Conservation (phyloP, 2,329 filamentous ascomycete species). For the Nakataea oryzae region DNA sequence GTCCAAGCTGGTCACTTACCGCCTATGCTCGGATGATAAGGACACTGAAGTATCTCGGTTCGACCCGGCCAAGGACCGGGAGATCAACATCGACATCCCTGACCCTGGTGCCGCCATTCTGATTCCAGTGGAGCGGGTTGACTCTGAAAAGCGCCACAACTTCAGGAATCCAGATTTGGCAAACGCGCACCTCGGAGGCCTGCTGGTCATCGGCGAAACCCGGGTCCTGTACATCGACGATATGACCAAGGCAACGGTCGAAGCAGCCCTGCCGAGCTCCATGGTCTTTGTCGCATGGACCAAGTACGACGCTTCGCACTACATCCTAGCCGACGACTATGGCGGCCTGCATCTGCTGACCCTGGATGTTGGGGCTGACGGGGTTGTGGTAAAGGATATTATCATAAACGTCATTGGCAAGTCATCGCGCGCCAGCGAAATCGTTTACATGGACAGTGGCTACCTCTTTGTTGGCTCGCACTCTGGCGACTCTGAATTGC, state of each 20-base stretch:
- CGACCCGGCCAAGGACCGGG: constrained; percentile 42
- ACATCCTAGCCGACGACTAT: constrained; percentile 87
- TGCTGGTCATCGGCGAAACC: constrained; percentile 70
- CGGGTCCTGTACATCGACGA: constrained; percentile 79
- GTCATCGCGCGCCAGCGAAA: constrained; percentile 64
- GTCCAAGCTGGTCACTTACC: constrained; percentile 47
- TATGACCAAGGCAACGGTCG: constrained; percentile 55
- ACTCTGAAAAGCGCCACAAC: constrained; percentile 50
- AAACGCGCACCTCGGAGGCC: constrained; percentile 53
- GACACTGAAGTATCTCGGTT: constrained; percentile 43
- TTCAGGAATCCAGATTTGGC: constrained; percentile 41
- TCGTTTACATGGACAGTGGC: constrained; percentile 60
- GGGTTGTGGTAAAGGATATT: constrained; percentile 61
- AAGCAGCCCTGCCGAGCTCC: constrained; percentile 56
- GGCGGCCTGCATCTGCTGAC: constrained; percentile 78
- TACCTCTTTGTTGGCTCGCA: constrained; percentile 79
- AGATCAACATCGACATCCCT: constrained; percentile 39
- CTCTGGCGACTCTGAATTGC: constrained; percentile 82
- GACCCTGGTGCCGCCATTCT: constrained; percentile 49
- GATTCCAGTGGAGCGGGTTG: constrained; percentile 47
- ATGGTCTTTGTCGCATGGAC: constrained; percentile 91
- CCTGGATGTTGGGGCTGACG: constrained; percentile 54
- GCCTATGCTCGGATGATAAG: constrained; percentile 47
- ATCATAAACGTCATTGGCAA: constrained; percentile 52
- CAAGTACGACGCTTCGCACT: constrained; percentile 68